Evolutionary conservation across 2,329 filamentous ascomycete species (phyloP), one percentile per base, ranked within the genome.

Genomic region (Pochonia chlamydosporia): DNA sequence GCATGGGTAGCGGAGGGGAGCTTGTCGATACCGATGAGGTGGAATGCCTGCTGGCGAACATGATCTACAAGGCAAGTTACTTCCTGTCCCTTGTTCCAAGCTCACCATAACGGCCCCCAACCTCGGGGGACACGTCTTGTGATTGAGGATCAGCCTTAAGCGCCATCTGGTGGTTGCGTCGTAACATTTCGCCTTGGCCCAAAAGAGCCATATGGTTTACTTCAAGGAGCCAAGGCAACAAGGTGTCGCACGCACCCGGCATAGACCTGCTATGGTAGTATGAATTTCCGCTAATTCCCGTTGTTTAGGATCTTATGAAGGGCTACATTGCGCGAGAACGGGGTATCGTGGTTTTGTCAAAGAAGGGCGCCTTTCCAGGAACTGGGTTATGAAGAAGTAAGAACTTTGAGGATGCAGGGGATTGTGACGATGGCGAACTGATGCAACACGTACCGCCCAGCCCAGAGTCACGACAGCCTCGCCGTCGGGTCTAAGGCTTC

Each of bases 11-110:
- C 54, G 75, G 77, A 43, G 74, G 76, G 47, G 75, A 87, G 61
- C 69, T 74, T 28, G 73, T 95, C 28, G 93, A 96, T 57, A 76
- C 79, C 26, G 95, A 99, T 62, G 93, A 99, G 67, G 91, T 97
- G 4, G 95, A 99, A 67, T 99, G 93, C 65, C 71, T 96, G 58
- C 63, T 99, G 59, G 89, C 93, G 24, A 97, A 96, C 63, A 88
- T 96, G 79, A 96, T 99, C 52, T 99, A 97, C 74, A 99, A 97
- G 82, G 92, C 95, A 68, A 56, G 68, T n/a, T n/a, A n/a, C n/a
- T n/a, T n/a, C 18, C 20, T n/a, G 3, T n/a, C 28, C 21, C 14
- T 18, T 25, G 13, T 8, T 10, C 35, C 13, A n/a, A n/a, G n/a
- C n/a, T n/a, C n/a, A n/a, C n/a, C n/a, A n/a, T n/a, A n/a, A n/a